These are phyloP conservation scores for Adansonia rubrostipa DNA, from an alignment of 441 rosid genomes.

Conservation along the genomic window DNA sequence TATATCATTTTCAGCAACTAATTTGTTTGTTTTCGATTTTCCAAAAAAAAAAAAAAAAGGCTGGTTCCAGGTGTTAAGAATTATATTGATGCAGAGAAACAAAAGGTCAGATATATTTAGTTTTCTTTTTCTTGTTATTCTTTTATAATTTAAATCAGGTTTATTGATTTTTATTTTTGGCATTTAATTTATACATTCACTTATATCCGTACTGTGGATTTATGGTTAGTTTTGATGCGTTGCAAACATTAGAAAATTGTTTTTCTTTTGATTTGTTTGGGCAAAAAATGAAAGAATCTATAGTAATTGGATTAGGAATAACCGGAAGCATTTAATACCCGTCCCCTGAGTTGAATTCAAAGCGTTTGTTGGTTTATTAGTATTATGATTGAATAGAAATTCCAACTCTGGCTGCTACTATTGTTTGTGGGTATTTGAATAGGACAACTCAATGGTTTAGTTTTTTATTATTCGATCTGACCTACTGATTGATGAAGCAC, in stretches of 20 bases:
- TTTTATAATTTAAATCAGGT: background rate
- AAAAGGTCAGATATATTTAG: slow-evolving; percentile 59
- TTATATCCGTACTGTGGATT: background rate
- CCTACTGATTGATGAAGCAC: slow-evolving; percentile 23
- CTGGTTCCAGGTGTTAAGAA: slow-evolving; percentile 81
- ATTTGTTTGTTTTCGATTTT: background rate
- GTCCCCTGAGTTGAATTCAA: background rate
- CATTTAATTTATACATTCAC: background rate
- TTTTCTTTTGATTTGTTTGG: background rate
- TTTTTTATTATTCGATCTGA: slow-evolving; percentile 16
- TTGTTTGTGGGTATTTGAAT: slow-evolving; percentile 6
- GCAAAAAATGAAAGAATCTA: slow-evolving; percentile 14
- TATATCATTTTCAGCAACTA: background rate
- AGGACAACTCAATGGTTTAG: background rate
- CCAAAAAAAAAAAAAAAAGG: slow-evolving; percentile 42
- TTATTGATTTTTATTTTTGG: slow-evolving; percentile 2
- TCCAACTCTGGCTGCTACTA: background rate
- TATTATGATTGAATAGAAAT: background rate
- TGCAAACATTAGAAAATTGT: background rate
- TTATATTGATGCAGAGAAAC: slow-evolving; percentile 87
- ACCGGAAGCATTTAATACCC: slow-evolving; percentile 4
- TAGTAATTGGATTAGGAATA: background rate
- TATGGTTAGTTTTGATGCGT: slow-evolving; percentile 6
- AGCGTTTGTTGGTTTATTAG: slow-evolving; percentile 11
- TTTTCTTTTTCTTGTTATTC: slow-evolving; percentile 12